These are phyloP conservation scores for Cystofilobasidium capitatum DNA, from an alignment of 768 basidiomycete species.

Conservation along the genomic window DNA sequence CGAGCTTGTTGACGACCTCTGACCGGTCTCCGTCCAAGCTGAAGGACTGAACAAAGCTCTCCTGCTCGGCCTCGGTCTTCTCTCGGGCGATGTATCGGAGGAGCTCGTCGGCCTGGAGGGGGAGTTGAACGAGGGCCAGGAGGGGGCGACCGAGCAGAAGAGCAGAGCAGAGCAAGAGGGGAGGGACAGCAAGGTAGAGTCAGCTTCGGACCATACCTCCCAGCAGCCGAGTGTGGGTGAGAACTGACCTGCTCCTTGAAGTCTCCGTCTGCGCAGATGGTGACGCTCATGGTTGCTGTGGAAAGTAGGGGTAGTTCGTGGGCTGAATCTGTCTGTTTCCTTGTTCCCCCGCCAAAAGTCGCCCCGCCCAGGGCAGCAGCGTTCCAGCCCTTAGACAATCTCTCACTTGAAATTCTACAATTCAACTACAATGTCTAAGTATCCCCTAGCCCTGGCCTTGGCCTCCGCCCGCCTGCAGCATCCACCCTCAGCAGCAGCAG, in stretches of 20 bases:
- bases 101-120: conserved; percentile 60
- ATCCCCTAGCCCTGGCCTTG: too few relatives aligned
- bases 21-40: conserved; percentile 34
- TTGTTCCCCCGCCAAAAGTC: neutral
- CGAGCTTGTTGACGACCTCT: conserved; percentile 50
- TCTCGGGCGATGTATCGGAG: conserved; percentile 62
- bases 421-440: neutral
- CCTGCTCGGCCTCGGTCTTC: conserved; percentile 59
- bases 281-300: conserved; percentile 40
- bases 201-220: neutral
- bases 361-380: neutral
- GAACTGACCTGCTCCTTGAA: conserved; percentile 67
- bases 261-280: conserved; percentile 78
- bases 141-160: conserved; percentile 2
- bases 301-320: neutral
- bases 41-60: conserved; percentile 56
- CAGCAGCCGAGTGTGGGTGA: neutral
- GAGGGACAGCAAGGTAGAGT: neutral
- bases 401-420: neutral
- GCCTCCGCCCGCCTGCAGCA: too few relatives aligned
- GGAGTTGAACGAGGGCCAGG: neutral
- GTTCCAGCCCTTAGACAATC: neutral
- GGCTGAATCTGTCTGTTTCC: neutral
- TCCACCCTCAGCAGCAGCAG: too few relatives aligned
- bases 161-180: neutral